phyloP scores from a whole-genome alignment of 208 protist genomes.

The Endotrypanum monterogeii region DNA sequence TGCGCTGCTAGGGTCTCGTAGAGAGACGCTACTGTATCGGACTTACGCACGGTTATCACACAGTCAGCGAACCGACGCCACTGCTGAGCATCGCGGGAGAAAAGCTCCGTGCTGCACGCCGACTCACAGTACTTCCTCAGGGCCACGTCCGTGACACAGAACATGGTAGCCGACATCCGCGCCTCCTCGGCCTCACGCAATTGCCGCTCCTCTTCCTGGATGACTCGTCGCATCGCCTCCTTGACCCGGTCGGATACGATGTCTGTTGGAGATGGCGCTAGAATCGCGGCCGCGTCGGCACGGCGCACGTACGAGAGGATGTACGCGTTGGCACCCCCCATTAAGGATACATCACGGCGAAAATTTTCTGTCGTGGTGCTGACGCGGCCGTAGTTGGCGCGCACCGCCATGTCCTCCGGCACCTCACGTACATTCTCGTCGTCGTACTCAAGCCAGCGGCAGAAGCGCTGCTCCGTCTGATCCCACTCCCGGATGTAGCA shows the following conservation, averaged over 20 bases:
- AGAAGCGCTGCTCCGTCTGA: constrained; percentile 43
- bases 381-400: constrained; percentile 67
- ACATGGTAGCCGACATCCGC: constrained; percentile 41
- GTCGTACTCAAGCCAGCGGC: constrained; percentile 87
- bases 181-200: constrained; percentile 44
- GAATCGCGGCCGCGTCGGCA: constrained; percentile 52
- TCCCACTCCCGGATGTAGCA: constrained; percentile 90
- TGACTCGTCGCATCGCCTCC: constrained; percentile 50
- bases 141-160: constrained; percentile 57
- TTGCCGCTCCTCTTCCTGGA: constrained; percentile 57
- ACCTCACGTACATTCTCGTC: constrained; percentile 76
- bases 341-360: constrained; percentile 18
- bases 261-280: constrained; percentile 59
- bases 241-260: constrained; percentile 65
- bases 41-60: constrained; percentile 58
- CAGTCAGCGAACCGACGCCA: constrained; percentile 37
- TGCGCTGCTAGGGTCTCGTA: constrained; percentile 56
- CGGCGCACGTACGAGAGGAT: constrained; percentile 86
- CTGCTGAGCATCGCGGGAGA: constrained; percentile 37
- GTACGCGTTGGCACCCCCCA: constrained; percentile 63
- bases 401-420: constrained; percentile 56
- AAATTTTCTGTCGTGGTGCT: constrained; percentile 15
- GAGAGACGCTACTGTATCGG: constrained; percentile 39
- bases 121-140: constrained; percentile 39
- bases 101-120: constrained; percentile 47